Evolutionary conservation across 2,329 filamentous ascomycete species (phyloP).

Genomic region (Orbilia quercus): DNA sequence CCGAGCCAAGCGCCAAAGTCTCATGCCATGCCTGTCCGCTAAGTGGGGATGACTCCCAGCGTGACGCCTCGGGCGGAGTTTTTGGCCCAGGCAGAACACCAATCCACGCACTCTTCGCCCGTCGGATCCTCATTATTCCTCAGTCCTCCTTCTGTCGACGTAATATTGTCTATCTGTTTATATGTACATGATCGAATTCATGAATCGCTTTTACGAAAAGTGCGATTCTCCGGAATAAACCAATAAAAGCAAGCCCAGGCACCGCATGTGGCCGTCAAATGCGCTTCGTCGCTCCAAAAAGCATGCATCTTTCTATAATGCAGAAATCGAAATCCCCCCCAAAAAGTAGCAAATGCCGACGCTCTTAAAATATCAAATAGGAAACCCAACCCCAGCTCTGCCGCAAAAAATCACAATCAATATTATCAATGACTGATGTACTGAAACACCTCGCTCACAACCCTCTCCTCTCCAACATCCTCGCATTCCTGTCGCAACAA

Average conservation of each 20-base stretch:
- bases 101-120: slow-evolving; percentile 27
- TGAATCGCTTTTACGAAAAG: background rate
- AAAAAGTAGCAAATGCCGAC: background rate
- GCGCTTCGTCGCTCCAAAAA: background rate
- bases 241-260: background rate
- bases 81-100: slow-evolving; percentile 14
- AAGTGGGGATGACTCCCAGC: slow-evolving; percentile 50
- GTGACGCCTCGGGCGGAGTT: slow-evolving; percentile 19
- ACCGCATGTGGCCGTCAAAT: background rate
- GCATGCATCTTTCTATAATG: background rate
- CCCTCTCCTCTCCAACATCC: slow-evolving; percentile 67
- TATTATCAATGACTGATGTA: slow-evolving; percentile 84
- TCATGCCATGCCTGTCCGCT: slow-evolving; percentile 43
- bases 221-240: background rate
- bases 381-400: background rate
- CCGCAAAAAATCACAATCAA: background rate
- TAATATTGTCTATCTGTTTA: slow-evolving; percentile 7
- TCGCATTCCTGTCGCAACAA: slow-evolving; percentile 85
- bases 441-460: slow-evolving; percentile 95
- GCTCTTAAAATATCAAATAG: background rate
- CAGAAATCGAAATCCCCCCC: slow-evolving; percentile 9
- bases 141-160: slow-evolving; percentile 12
- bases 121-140: slow-evolving; percentile 23
- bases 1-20: slow-evolving; percentile 44
- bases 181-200: background rate